Evolutionary conservation across 257 asterid genomes (phyloP), one percentile per base, ranked within the genome.

Genomic region (Buddleja alternifolia): DNA sequence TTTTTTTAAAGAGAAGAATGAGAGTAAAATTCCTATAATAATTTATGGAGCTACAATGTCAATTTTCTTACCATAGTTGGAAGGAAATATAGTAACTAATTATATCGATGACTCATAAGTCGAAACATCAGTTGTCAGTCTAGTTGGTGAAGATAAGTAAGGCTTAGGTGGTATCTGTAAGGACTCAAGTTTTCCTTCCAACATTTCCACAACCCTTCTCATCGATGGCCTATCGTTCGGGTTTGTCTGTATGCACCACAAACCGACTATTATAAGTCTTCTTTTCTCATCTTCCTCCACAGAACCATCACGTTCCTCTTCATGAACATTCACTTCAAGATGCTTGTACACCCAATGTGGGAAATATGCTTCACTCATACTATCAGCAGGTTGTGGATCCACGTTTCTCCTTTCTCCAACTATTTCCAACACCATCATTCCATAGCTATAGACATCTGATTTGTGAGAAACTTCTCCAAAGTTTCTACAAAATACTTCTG

Each of bases 391-490:
- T 62, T 19, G 32, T 6, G 1, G 45, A 23, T 78, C 53, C 15
- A 2, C 10, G 8, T 67, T 80, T 20, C 64, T 81, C 47, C 70
- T 78, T 21, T 68, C 77, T 34, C 82, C 82, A 15, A 63, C 82
- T 63, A 81, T 83, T 57, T 83, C 83, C 14, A 79, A 12, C 1
- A 76, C 20, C 87, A 71, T 76, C 79, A 73, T 67, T 19, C 82
- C 80, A 6, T 76, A 80, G 71, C 85, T 80, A 25, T 76, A 80
- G 10, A 77, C 82, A 57, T 80, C 85, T 1, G 78, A 80, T 21
- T 80, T 80, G 40, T 80, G 63, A 14, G 82, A 77, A 1, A 81
- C 77, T 0, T 40, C 66, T 58, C 83, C 73, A n/a, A 71, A 21
- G 21, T 17, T 20, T 58, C 75, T 73, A 62, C 68, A 65, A 7